Conservation (phyloP, 2,329 filamentous ascomycete species). For the Colletotrichum kahawae region DNA sequence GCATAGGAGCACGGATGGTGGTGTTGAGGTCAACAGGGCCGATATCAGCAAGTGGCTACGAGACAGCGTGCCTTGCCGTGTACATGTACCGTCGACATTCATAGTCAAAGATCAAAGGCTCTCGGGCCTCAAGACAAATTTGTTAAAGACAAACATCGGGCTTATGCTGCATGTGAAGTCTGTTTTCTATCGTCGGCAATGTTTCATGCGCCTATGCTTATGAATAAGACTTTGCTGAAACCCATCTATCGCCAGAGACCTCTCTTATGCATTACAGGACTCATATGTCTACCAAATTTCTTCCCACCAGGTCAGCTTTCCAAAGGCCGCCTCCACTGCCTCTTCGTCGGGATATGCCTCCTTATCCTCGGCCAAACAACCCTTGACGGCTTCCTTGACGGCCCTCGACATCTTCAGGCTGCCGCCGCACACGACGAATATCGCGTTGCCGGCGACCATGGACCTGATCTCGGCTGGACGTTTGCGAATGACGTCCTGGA, state of each 20-base stretch:
- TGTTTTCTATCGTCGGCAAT: background rate
- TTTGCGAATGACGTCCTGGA: slow-evolving; percentile 58
- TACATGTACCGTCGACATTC: background rate
- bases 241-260: background rate
- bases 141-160: background rate
- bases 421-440: slow-evolving; percentile 61
- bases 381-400: slow-evolving; percentile 56
- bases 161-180: background rate
- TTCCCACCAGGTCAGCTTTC: slow-evolving; percentile 55
- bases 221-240: background rate
- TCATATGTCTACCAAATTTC: slow-evolving; percentile 57
- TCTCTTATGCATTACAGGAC: background rate
- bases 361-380: slow-evolving; percentile 46
- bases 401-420: slow-evolving; percentile 63
- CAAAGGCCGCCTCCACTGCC: slow-evolving; percentile 40
- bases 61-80: background rate
- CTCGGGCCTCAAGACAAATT: background rate
- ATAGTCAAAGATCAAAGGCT: background rate
- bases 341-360: slow-evolving; percentile 36
- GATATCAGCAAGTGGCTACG: background rate
- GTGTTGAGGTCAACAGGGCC: background rate
- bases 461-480: slow-evolving; percentile 41
- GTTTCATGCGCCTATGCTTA: background rate
- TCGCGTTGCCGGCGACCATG: slow-evolving; percentile 43
- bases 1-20: background rate